phyloP scores from a whole-genome alignment of 169 alveolate genomes.

The Theileria orientalis region DNA sequence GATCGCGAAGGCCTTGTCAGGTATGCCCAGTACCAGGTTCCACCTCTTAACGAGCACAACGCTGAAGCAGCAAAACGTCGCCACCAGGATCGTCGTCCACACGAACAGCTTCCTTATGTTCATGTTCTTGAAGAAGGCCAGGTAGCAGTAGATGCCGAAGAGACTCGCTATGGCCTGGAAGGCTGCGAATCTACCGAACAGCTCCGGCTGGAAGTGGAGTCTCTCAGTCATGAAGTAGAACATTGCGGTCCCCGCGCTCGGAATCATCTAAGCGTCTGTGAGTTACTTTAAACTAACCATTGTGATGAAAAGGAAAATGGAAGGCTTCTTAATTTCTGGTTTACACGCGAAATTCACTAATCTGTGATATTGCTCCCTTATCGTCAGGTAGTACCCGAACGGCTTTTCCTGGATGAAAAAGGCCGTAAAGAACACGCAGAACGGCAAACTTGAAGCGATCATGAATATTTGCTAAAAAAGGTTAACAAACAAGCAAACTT shows the following conservation, averaged over 20 bases:
- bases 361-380: conserved; percentile 52
- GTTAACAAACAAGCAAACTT: conserved; percentile 4
- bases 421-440: conserved; percentile 67
- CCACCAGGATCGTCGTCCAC: conserved; percentile 74
- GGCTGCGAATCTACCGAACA: conserved; percentile 81
- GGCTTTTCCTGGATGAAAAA: conserved; percentile 71
- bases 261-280: conserved; percentile 73
- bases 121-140: conserved; percentile 68
- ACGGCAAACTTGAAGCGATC: conserved; percentile 75
- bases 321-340: conserved; percentile 59
- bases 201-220: conserved; percentile 79
- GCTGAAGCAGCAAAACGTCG: conserved; percentile 77
- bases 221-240: conserved; percentile 86
- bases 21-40: conserved; percentile 75
- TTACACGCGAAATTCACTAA: conserved; percentile 27
- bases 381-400: conserved; percentile 24
- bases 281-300: conserved; percentile 24
- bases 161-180: conserved; percentile 82
- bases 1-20: conserved; percentile 79
- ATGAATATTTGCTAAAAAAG: conserved; percentile 70
- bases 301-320: conserved; percentile 56
- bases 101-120: conserved; percentile 70
- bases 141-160: conserved; percentile 72
- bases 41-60: conserved; percentile 74
- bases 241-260: conserved; percentile 83